These are phyloP conservation scores for Thielaviopsis cerberus DNA, from an alignment of 2,329 filamentous ascomycete species.

Conservation along the genomic window DNA sequence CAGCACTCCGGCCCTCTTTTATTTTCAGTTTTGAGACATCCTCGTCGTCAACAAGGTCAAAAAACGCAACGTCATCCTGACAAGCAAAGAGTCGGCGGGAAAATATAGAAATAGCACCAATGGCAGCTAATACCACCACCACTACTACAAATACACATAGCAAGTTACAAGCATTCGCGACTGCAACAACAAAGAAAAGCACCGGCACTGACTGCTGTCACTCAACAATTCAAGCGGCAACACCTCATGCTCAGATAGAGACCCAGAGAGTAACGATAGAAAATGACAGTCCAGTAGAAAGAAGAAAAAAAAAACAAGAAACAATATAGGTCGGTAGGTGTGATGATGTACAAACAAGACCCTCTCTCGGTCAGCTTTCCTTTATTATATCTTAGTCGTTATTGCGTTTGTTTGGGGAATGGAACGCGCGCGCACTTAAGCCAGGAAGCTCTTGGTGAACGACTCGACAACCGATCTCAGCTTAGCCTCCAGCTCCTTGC, in stretches of 20 bases:
- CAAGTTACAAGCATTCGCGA: not conserved
- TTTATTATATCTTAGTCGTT: conserved; percentile 13
- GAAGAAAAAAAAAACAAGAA: conserved; percentile 28
- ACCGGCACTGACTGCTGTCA: too few species aligned
- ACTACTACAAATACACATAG: not conserved
- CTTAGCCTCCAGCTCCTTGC: conserved; percentile 79
- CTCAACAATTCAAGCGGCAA: not conserved
- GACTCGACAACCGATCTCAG: conserved; percentile 54
- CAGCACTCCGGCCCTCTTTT: not conserved
- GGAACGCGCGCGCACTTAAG: conserved; percentile 43
- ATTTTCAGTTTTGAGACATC: not conserved
- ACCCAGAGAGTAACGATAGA: not conserved
- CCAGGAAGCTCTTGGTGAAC: conserved; percentile 88
- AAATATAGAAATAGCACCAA: not conserved
- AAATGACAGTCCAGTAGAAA: not conserved
- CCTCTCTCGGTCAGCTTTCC: conserved; percentile 18
- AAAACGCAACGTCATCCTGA: not conserved
- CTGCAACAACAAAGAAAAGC: not conserved
- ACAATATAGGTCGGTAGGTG: conserved; percentile 17
- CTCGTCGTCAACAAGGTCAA: not conserved
- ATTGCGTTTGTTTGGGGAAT: conserved; percentile 26
- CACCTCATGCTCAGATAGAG: not conserved
- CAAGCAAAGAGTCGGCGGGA: not conserved
- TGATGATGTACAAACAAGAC: conserved; percentile 30
- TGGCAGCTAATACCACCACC: not conserved